A percentile compares a stretch with the other conserved stretches of the same genome.
These are phyloP conservation scores for Rhizophagus clarus DNA, from an alignment of 192 early-diverging fungal genomes.

Conservation along the genomic window DNA sequence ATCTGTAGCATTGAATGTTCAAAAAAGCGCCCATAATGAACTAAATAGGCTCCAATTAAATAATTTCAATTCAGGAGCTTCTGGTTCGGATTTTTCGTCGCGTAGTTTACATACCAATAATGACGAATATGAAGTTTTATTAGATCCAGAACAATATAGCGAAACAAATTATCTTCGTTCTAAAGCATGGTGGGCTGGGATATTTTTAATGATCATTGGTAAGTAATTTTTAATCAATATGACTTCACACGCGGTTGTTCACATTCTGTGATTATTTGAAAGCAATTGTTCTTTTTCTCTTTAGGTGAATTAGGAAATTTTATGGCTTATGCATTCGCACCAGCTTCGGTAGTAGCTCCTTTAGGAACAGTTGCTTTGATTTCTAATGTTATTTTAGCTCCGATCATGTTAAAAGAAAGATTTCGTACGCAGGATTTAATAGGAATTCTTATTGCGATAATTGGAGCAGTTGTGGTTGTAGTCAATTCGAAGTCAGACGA, in stretches of 20 bases:
- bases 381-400: conserved; percentile 71
- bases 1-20: conserved; percentile 70
- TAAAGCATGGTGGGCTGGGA: conserved; percentile 71
- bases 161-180: conserved; percentile 52
- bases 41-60: conserved; percentile 31
- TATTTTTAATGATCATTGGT: conserved; percentile 65
- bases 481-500: conserved; percentile 61
- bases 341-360: conserved; percentile 72
- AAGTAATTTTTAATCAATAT: conserved; percentile 38
- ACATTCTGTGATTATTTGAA: background rate
- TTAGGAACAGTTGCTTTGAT: conserved; percentile 74
- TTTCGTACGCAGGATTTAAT: conserved; percentile 61
- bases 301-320: conserved; percentile 48
- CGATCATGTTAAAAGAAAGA: conserved; percentile 65
- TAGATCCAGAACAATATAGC: conserved; percentile 30
- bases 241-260: background rate
- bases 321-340: conserved; percentile 75
- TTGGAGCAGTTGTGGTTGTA: conserved; percentile 66
- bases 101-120: conserved; percentile 8
- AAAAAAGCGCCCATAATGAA: conserved; percentile 64
- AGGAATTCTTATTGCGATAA: conserved; percentile 63
- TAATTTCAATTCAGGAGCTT: background rate
- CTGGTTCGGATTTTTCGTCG: conserved; percentile 15
- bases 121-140: conserved; percentile 29
- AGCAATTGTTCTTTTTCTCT: background rate